Conservation (phyloP, 2,329 filamentous ascomycete species). For the Lachnellula suecica region DNA sequence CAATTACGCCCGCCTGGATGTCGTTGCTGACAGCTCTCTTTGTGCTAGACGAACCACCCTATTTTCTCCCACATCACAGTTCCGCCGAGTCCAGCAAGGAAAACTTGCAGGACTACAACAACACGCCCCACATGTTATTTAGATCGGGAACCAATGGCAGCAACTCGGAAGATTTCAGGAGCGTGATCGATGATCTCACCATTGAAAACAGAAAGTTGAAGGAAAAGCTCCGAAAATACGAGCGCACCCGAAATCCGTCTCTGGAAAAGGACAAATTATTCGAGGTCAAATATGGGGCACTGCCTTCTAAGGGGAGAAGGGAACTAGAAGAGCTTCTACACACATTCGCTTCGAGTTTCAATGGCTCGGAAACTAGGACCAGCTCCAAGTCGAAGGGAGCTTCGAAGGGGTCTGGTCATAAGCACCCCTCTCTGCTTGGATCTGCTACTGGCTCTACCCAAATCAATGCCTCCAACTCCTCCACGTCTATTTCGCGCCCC, state of each 20-base stretch:
- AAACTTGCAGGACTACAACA: background rate
- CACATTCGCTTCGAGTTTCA: slow-evolving; percentile 66
- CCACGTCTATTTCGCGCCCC: slow-evolving; percentile 36
- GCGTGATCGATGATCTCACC: slow-evolving; percentile 85
- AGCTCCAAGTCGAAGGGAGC: slow-evolving; percentile 34
- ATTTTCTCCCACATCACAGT: slow-evolving; percentile 21
- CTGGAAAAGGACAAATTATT: slow-evolving; percentile 77
- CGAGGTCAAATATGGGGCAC: slow-evolving; percentile 75
- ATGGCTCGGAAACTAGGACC: slow-evolving; percentile 39
- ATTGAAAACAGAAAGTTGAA: slow-evolving; percentile 80
- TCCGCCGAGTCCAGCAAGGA: slow-evolving; percentile 11
- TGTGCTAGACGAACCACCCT: slow-evolving; percentile 27
- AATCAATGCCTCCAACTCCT: slow-evolving; percentile 17
- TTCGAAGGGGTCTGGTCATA: background rate
- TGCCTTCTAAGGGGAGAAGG: slow-evolving; percentile 70
- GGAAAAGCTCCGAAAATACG: slow-evolving; percentile 69
- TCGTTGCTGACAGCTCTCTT: background rate
- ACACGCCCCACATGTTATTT: background rate
- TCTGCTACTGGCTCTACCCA: slow-evolving; percentile 24
- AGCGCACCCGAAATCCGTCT: slow-evolving; percentile 63
- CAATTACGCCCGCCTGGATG: background rate
- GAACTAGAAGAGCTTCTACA: slow-evolving; percentile 74
- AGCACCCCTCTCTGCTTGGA: slow-evolving; percentile 40
- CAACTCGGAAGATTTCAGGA: slow-evolving; percentile 68
- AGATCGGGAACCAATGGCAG: slow-evolving; percentile 17